Evolutionary conservation across 2,329 filamentous ascomycete genomes (phyloP), one percentile per base, ranked within the genome.

Genomic region (Penicillium sp.): DNA sequence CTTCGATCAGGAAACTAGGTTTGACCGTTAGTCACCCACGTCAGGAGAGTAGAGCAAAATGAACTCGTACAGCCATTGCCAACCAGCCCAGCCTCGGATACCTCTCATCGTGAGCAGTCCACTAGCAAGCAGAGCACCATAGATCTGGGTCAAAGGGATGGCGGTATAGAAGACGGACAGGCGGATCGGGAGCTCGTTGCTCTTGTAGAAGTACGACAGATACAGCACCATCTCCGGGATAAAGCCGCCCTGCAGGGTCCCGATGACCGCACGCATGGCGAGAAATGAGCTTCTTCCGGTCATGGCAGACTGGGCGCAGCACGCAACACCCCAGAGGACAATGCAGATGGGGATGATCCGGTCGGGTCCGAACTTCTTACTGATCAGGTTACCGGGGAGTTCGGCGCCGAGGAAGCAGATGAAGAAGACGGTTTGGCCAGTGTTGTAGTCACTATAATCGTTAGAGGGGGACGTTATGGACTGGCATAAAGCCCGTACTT

Each of bases 201-300:
- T 83, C 57, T 84, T 91, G 77, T 91, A 91, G 70, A 88, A 92
- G 71, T 91, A 91, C 5, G 73, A 74, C 1, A 75, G 64, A 50
- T 72, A 76, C 8, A 90, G 78, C 23, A 60, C 85, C 85, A 67
- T 88, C 81, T 85, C 59, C 79, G 8, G 79, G 82, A 74, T 82
- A 58, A 86, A 62, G 1, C 61, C 61, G 2, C 61, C 61, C 53
- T 60, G 58, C 21, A 63, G 38, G 13, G 53, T 11, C 1, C 61
- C 61, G 30, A 60, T 48, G 15, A 63, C 23, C 7, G 58, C 58
- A 7, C 61, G 52, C 17, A 56, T 35, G 41, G 49, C 61, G 7
- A 63, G 55, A 26, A 63, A 63, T 3, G 51, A 41, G 2, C 52
- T 52, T 29, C 48, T 29, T 5, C 50, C 55, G 5, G 52, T 52